Evolutionary conservation across 2,329 filamentous ascomycete genomes (phyloP).

Genomic region (Colletotrichum lentis): DNA sequence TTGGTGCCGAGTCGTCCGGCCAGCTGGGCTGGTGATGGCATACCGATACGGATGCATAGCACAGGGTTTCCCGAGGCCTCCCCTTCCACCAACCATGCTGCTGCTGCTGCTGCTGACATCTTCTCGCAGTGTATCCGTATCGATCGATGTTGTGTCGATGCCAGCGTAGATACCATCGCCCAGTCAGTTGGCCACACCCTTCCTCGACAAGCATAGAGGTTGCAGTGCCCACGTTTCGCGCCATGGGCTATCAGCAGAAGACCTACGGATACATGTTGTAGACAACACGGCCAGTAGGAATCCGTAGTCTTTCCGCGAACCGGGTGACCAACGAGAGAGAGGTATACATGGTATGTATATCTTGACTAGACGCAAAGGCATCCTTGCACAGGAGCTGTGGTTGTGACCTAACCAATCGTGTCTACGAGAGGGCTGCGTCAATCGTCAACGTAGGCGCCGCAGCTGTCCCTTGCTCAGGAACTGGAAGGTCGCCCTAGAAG

Average conservation of each 20-base stretch:
- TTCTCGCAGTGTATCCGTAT: no score
- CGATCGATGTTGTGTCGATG: no score
- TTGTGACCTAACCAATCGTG: neutral
- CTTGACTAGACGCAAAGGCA: neutral
- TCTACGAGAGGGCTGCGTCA: neutral
- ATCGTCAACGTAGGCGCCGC: constrained; percentile 9
- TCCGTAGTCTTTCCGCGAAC: constrained; percentile 31
- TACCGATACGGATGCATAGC: no score
- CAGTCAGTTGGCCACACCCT: neutral
- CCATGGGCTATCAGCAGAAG: constrained; percentile 5
- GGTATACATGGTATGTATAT: neutral
- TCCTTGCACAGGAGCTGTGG: neutral
- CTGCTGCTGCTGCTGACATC: neutral
- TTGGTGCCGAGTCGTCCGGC: no score
- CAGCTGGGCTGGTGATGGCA: neutral
- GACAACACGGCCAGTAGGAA: constrained; percentile 16
- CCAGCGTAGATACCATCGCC: neutral
- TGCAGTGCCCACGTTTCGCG: constrained; percentile 6
- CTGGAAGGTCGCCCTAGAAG: neutral
- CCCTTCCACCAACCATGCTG: neutral
- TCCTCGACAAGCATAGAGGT: neutral
- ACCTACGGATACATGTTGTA: neutral
- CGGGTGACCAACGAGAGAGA: neutral
- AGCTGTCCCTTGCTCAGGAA: neutral
- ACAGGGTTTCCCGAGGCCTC: no score